phyloP scores from a whole-genome alignment of 495 filamentous ascomycete genomes.

The Lineolata rhizophorae region DNA sequence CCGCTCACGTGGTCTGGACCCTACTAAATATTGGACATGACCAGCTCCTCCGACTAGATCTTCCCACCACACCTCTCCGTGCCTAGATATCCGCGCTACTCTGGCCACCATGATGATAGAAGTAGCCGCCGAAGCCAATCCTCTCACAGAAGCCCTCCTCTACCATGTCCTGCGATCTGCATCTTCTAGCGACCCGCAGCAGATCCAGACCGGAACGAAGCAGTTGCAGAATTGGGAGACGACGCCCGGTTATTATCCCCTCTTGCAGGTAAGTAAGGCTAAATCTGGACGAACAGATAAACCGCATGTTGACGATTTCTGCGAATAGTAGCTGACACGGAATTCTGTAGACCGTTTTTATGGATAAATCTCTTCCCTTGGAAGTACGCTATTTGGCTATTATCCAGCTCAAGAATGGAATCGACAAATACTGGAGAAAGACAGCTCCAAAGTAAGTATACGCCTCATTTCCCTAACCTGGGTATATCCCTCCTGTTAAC shows the following conservation, averaged over 20 bases:
- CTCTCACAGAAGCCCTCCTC: constrained; percentile 43
- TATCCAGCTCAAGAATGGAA: constrained; percentile 87
- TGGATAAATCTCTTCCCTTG: constrained; percentile 49
- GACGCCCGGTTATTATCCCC: constrained; percentile 47
- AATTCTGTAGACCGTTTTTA: constrained; percentile 35
- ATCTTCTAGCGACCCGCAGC: constrained; percentile 46
- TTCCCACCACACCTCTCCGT: too few species aligned
- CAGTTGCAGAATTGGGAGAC: constrained; percentile 79
- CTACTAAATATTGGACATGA: too few species aligned
- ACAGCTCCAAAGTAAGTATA: constrained; percentile 41
- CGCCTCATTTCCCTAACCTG: constrained; percentile 17
- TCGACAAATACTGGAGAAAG: constrained; percentile 83
- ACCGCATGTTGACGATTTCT: too few species aligned
- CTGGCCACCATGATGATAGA: constrained; percentile 27
- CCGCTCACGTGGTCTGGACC: too few species aligned
- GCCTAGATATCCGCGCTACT: too few species aligned
- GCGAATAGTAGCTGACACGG: constrained; percentile 8
- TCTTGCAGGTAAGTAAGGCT: constrained; percentile 52
- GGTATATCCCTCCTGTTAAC: constrained; percentile 1
- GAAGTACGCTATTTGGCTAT: constrained; percentile 73
- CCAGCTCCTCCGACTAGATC: too few species aligned
- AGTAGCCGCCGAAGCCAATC: constrained; percentile 35
- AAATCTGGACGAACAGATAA: too few species aligned
- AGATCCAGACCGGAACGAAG: constrained; percentile 55
- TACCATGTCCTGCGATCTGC: constrained; percentile 49